Base-by-base conservation (phyloP, 2,329 filamentous ascomycete genomes). In the Nigrospora oryzae region DNA sequence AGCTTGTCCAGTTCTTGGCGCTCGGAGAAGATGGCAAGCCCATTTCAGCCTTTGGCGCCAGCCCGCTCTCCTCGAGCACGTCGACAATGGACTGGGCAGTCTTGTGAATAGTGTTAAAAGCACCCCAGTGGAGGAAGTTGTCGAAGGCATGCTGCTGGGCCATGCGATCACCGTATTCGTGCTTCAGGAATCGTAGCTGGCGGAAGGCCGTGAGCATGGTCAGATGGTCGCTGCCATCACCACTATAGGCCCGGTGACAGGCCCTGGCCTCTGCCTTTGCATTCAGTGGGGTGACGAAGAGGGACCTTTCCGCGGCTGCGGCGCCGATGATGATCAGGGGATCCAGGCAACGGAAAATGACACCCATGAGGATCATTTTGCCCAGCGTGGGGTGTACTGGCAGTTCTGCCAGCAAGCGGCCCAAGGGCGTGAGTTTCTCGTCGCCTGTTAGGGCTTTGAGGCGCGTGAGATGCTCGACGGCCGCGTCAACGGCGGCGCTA, bases 331-430 rank as follows among this genome's bases (percentile, higher is more conserved):
- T 64, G 28, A 76, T 50, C 51, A 75, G 65, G 0, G 72, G 70
- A 49, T 75, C 70, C 5, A 76, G 58, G 51, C 73, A 76, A 34
- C 64, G 63, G 58, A 76, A 76, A 38, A 76, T 64, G 23, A 73
- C 56, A 6, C 73, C 73, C 11, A 76, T 56, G 16, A 74, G 44
- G 42, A 75, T 63, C 65, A 75, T 68, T 48, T 74, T 75, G 30
- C 66, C 72, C 33, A 69, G 51, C 4, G 58, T 51, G 7, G 72
- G 73, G 45, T 69, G 62, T 5, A 74, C 57, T 3, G 69, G 66
- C 41, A 71, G 47, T 13, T 56, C 52, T 8, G 64, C 58, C 32
- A 75, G 56, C n/a, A 71, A 47, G n/a, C 57, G 58, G 15, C 73
- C 73, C 6, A 77, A 60, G 13, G 61, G 53, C 2, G 72, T 75